These are phyloP conservation scores for Craterostigma plantagineum DNA, from an alignment of 257 asterid genomes.

Conservation along the genomic window DNA sequence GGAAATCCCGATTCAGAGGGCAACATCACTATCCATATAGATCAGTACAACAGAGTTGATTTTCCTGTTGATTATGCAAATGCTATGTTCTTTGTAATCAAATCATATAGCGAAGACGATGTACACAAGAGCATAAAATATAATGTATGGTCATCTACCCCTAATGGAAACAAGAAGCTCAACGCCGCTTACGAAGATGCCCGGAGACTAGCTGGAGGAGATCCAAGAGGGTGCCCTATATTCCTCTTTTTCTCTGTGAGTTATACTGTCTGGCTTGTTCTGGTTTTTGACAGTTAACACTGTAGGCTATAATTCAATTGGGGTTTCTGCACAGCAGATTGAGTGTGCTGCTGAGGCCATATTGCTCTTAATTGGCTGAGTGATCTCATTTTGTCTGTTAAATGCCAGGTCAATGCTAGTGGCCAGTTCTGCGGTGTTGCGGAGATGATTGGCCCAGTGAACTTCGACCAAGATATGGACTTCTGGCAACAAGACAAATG, in stretches of 20 bases:
- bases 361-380: not conserved
- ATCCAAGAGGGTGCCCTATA: conserved; percentile 50
- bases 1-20: conserved; percentile 71
- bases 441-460: conserved; percentile 85
- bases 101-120: conserved; percentile 93
- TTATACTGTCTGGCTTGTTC: conserved; percentile 1
- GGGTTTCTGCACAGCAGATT: too few relatives aligned
- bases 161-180: conserved; percentile 83
- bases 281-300: not conserved
- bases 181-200: conserved; percentile 65
- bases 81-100: conserved; percentile 76
- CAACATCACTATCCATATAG: conserved; percentile 38
- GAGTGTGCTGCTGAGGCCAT: too few relatives aligned
- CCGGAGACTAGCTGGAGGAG: conserved; percentile 41
- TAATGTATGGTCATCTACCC: conserved; percentile 92
- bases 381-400: not conserved
- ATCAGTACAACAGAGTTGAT: conserved; percentile 46
- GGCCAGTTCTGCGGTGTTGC: conserved; percentile 98
- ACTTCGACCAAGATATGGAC: conserved; percentile 77
- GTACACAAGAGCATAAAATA: conserved; percentile 92
- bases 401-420: conserved; percentile 76
- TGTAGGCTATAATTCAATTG: too few relatives aligned
- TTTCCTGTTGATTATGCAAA: conserved; percentile 36
- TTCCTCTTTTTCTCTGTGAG: conserved; percentile 91
- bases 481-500: conserved; percentile 99